Base-by-base conservation (phyloP, 352 stramenopile genomes). In the Globisporangium barbulae region DNA sequence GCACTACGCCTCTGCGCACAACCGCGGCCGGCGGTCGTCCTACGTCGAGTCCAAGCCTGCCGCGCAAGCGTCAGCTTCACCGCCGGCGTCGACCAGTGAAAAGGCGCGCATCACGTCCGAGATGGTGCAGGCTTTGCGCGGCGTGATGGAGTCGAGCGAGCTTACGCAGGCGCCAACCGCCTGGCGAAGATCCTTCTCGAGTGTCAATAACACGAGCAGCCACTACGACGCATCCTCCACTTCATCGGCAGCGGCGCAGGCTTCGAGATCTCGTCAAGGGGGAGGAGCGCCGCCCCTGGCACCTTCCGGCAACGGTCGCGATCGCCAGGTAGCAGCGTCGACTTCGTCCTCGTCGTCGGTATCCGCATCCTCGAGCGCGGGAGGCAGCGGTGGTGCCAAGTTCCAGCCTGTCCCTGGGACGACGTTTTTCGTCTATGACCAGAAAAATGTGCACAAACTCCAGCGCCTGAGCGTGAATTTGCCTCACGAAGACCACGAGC, bases 111-210 rank as follows among this genome's bases (percentile, higher is more conserved):
- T 72, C 10, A 82, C 77, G 3, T 63, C 76, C 17, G 80, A 88
- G 30, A 75, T 89, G 45, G 70, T 92, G 0, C 72, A 70, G 1
- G 77, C 75, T 59, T 59, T 92, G 10, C 79, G 73, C 31, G 81
- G 83, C 15, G 79, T 92, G 12, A 92, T 92, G 83, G 89, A 87
- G 65, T 89, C 83, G 15, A 85, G 75, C 17, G 83, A 92, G 48
- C 68, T 89, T 7, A 81, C 76, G 4, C 79, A 76, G n/a, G 21
- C 59, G 10, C 75, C 72, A 2, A 74, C 78, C 9, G 62, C 57
- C 1, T 76, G 76, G 57, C 59, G 64, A 49, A 56, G 58, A 15
- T 66, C 61, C 41, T 56, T 57, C 52, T 66, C 61, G 41, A 61
- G 52, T 37, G 31, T 37, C 9, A 47, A 25, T 10, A 54, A 59